Base-by-base conservation (phyloP, 73 alveolate genomes). In the Paramecium bursaria region DNA sequence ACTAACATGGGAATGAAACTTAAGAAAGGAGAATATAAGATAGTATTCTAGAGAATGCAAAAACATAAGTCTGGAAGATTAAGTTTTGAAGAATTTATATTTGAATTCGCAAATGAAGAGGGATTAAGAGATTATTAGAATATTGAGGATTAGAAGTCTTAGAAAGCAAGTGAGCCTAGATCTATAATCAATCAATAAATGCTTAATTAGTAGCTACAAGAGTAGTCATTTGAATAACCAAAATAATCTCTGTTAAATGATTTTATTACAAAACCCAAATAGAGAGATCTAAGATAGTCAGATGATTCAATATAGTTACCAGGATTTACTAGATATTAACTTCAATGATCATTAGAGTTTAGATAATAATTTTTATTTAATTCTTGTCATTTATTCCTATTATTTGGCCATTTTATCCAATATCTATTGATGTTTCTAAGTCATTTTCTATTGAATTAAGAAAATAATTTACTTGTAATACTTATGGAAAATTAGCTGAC, bases 41-140 rank as follows among this genome's bases (percentile, higher is more conserved):
- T 35, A 19, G 60, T 67, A 3, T 67, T 67, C 46, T 67, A 25
- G 33, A 31, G 26, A 47, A 35, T 67, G 7, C 27, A 67, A 26
- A 25, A 67, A 42, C 15, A 67, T 67, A 67, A 67, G 44, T 67
- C 82, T 39, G 82, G 82, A 21, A 31, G 82, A 67, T 15, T 31
- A 21, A 67, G 39, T 42, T 67, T 67, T 67, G 50, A 67, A 25
- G 82, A 67, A 23, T 67, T 67, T 39, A 22, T 67, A 1, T 25
- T 14, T 11, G 35, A 67, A 39, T 67, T 67, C 44, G 26, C 82
- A 31, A 67, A 53, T 15, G 44, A 25, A 67, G 27, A 67, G 35
- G 82, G 23, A 0, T 67, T 39, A 39, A 3, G 44, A 67, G 35
- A 31, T 67, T 19, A 31, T 67, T 67, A 10, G 46, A 7, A 35